phyloP scores from a whole-genome alignment of 2,329 filamentous ascomycete species.

The Monosporascus ibericus region DNA sequence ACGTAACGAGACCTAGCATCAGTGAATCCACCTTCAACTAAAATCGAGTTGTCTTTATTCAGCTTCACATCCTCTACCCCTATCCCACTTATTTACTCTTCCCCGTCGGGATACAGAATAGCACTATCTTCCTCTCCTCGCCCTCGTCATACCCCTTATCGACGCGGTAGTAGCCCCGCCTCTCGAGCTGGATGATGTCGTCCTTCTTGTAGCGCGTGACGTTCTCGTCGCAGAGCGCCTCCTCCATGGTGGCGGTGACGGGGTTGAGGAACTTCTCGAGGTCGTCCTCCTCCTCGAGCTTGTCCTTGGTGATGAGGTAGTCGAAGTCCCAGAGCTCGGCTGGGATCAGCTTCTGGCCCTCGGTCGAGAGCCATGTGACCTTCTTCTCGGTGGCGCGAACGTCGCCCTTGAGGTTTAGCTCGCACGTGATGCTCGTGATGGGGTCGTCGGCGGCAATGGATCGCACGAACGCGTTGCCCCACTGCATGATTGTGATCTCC shows the following conservation, averaged over 20 bases:
- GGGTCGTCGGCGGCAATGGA: slow-evolving; percentile 53
- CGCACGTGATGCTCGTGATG: slow-evolving; percentile 67
- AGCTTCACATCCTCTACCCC: too few relatives aligned
- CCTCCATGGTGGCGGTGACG: slow-evolving; percentile 66
- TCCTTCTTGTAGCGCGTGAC: slow-evolving; percentile 72
- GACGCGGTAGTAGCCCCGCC: slow-evolving; percentile 85
- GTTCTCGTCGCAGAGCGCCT: slow-evolving; percentile 75
- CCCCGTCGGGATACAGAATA: slow-evolving; percentile 54
- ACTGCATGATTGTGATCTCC: slow-evolving; percentile 94
- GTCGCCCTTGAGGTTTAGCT: slow-evolving; percentile 87
- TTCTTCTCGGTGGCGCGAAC: slow-evolving; percentile 96
- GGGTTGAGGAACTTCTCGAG: slow-evolving; percentile 79
- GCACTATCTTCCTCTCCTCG: slow-evolving; percentile 46
- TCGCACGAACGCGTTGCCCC: slow-evolving; percentile 82
- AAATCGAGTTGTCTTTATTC: too few relatives aligned
- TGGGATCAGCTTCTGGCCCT: slow-evolving; percentile 69
- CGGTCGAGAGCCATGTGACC: slow-evolving; percentile 81
- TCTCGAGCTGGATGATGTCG: slow-evolving; percentile 92
- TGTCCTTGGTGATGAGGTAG: slow-evolving; percentile 92
- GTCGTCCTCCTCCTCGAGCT: slow-evolving; percentile 80
- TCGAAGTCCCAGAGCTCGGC: slow-evolving; percentile 92
- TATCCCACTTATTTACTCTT: slow-evolving; percentile 34
- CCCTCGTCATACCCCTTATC: slow-evolving; percentile 57
- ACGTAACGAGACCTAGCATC: too few relatives aligned
- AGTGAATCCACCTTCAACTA: too few relatives aligned